Percentiles rank a stretch among this genome's conserved stretches.
These are phyloP conservation scores for Suhomyces ambrosiae DNA, from an alignment of 1,139 yeast species.

Conservation along the genomic window DNA sequence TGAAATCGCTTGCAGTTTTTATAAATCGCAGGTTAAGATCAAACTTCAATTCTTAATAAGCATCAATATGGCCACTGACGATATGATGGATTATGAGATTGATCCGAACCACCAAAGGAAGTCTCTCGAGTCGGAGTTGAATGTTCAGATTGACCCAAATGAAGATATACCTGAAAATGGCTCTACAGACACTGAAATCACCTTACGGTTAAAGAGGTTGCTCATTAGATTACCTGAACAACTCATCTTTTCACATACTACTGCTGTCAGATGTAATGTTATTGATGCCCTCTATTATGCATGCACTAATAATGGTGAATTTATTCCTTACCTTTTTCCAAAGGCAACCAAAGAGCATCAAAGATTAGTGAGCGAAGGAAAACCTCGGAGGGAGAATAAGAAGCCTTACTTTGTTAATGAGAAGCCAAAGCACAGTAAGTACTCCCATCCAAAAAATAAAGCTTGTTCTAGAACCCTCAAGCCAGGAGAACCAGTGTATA, in stretches of 20 bases:
- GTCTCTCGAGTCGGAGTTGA: no score
- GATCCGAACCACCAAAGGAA: no score
- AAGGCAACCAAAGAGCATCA: background rate
- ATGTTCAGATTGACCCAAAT: no score
- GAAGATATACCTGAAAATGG: no score
- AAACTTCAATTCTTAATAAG: no score
- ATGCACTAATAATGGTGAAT: constrained; percentile 34
- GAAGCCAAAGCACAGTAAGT: constrained; percentile 6
- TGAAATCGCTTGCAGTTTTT: no score
- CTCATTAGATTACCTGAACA: constrained; percentile 32
- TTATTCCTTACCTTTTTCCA: constrained; percentile 24
- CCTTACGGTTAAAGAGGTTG: constrained; percentile 24
- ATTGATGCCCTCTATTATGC: constrained; percentile 34
- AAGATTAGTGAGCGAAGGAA: background rate
- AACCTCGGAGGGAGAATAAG: background rate
- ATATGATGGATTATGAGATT: no score
- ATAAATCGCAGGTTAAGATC: no score
- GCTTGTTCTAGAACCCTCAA: constrained; percentile 66
- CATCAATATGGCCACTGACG: no score
- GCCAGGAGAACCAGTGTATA: constrained; percentile 63
- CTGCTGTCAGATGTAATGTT: constrained; percentile 16
- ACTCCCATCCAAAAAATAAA: constrained; percentile 45
- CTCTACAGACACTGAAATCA: no score
- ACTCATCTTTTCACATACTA: constrained; percentile 19
- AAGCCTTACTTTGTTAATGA: background rate